phyloP scores from a whole-genome alignment of 768 basidiomycete genomes.

The Russula griseocarnosa region DNA sequence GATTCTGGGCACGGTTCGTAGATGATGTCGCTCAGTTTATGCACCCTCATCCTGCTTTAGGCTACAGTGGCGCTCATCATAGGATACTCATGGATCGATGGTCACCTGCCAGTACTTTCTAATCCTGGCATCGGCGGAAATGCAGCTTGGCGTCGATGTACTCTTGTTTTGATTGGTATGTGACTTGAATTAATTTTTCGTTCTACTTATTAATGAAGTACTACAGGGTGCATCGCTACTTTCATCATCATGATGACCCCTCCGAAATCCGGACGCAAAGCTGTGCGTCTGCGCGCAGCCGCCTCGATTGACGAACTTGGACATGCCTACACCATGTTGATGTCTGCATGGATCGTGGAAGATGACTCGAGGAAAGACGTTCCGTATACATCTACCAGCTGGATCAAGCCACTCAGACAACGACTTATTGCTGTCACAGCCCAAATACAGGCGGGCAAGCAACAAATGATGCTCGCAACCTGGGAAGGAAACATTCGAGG shows the following conservation, averaged over 20 bases:
- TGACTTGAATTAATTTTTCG: not conserved
- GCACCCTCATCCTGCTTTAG: slow-evolving; percentile 29
- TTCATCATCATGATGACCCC: slow-evolving; percentile 55
- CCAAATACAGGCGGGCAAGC: slow-evolving; percentile 36
- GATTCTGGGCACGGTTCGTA: slow-evolving; percentile 40
- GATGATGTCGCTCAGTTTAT: not conserved
- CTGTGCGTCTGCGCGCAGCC: slow-evolving; percentile 45
- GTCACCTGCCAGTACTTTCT: slow-evolving; percentile 43
- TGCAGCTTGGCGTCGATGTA: slow-evolving; percentile 49
- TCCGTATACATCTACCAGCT: slow-evolving; percentile 23
- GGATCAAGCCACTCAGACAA: slow-evolving; percentile 33
- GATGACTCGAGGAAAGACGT: slow-evolving; percentile 17
- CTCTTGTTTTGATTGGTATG: slow-evolving; percentile 49
- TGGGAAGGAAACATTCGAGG: slow-evolving; percentile 51
- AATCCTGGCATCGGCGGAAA: slow-evolving; percentile 52
- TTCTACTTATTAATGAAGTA: not conserved
- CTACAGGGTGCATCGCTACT: slow-evolving; percentile 45
- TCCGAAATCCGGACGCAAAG: slow-evolving; percentile 47
- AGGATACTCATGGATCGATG: slow-evolving; percentile 58
- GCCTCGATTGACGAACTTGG: slow-evolving; percentile 40
- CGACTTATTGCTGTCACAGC: slow-evolving; percentile 35
- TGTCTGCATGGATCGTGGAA: slow-evolving; percentile 40
- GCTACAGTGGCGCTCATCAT: slow-evolving; percentile 46
- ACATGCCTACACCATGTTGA: slow-evolving; percentile 43
- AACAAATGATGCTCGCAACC: slow-evolving; percentile 38